phyloP scores from a whole-genome alignment of 192 early-diverging fungal species.

The Gonapodya sp. region DNA sequence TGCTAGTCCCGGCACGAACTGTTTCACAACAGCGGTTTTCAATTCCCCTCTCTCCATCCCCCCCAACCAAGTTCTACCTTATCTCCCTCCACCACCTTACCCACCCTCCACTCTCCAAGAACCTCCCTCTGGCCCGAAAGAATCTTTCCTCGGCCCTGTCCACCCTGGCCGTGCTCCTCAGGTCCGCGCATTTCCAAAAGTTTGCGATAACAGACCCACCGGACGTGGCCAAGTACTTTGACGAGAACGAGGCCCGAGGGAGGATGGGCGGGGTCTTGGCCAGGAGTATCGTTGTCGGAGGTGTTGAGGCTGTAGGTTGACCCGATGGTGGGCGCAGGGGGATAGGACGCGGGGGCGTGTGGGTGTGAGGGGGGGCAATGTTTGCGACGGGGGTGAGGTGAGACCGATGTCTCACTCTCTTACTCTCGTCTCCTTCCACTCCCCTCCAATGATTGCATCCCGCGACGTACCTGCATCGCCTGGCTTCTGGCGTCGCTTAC shows the following conservation, averaged over 20 bases:
- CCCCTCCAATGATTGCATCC: too few relatives aligned
- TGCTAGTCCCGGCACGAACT: too few relatives aligned
- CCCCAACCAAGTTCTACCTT: background rate
- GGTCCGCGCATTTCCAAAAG: background rate
- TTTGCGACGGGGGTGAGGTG: too few relatives aligned
- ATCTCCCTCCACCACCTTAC: background rate
- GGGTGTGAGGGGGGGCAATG: too few relatives aligned
- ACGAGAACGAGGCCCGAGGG: background rate
- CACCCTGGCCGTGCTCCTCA: background rate
- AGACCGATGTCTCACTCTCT: too few relatives aligned
- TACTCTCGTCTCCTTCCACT: too few relatives aligned
- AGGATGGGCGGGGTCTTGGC: background rate
- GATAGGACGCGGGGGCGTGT: too few relatives aligned
- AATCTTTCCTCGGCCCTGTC: background rate
- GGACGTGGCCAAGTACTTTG: background rate
- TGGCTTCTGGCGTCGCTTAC: too few relatives aligned
- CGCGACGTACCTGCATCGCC: too few relatives aligned
- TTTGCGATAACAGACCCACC: background rate
- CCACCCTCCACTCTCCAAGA: background rate
- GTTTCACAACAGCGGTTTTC: too few relatives aligned
- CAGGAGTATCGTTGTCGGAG: background rate
- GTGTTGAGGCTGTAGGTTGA: background rate
- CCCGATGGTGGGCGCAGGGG: too few relatives aligned
- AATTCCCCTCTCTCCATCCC: too few relatives aligned
- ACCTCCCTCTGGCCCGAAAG: background rate